phyloP scores from a whole-genome alignment of 148 eudicot species.

The Persicaria tinctoria region DNA sequence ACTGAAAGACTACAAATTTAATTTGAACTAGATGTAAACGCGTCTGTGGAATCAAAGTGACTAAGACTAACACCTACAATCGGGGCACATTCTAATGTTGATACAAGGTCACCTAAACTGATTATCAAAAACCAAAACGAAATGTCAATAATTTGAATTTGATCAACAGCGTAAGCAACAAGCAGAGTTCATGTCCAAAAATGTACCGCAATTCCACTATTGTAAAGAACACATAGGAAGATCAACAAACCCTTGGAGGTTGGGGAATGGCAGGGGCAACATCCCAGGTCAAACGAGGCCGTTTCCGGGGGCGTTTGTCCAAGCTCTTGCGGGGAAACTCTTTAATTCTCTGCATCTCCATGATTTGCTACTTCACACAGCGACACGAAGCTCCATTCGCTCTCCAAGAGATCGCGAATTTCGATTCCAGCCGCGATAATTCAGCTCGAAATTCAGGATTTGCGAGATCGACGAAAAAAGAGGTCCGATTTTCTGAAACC shows the following conservation, averaged over 20 bases:
- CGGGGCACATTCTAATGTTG: not conserved
- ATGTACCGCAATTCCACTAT: not conserved
- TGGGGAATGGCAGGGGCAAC: slow-evolving; percentile 32
- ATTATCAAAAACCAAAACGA: not conserved
- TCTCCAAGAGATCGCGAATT: not conserved
- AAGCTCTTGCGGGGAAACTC: slow-evolving; percentile 44
- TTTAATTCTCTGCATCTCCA: slow-evolving; percentile 53
- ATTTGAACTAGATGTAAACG: not conserved
- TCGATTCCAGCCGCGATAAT: not conserved
- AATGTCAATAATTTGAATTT: not conserved
- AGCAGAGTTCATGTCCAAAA: not conserved
- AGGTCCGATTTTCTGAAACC: not conserved
- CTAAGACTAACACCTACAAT: not conserved
- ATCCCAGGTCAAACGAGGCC: slow-evolving; percentile 61
- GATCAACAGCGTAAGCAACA: not conserved
- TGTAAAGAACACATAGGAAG: not conserved
- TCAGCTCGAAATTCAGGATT: not conserved
- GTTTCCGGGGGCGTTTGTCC: slow-evolving; percentile 57
- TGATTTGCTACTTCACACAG: slow-evolving; percentile 13
- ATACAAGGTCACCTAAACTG: not conserved
- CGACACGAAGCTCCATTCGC: not conserved
- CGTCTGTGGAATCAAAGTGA: not conserved
- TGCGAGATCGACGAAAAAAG: slow-evolving; percentile 1
- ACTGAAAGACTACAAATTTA: not conserved
- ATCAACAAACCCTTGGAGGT: slow-evolving; percentile 32